Evolutionary conservation across 306 rosid genomes (phyloP).

Genomic region (Calophaca sinica): DNA sequence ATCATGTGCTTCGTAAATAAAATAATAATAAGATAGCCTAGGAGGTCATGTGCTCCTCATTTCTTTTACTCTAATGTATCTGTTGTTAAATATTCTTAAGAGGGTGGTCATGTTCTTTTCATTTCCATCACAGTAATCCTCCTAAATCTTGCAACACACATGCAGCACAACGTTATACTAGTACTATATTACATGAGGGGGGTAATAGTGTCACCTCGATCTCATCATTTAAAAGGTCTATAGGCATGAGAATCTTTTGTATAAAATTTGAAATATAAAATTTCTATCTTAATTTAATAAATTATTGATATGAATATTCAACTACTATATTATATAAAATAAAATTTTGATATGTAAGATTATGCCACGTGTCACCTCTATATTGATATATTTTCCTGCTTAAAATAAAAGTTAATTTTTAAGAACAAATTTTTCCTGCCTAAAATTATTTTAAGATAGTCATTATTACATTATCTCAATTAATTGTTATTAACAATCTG

Average conservation of each 20-base stretch:
- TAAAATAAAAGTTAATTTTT: too few relatives aligned
- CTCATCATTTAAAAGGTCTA: not conserved
- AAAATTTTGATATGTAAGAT: too few relatives aligned
- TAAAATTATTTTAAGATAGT: too few relatives aligned
- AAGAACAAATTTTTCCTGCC: too few relatives aligned
- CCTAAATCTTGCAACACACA: not conserved
- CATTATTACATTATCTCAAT: too few relatives aligned
- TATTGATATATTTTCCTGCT: too few relatives aligned
- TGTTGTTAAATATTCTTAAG: conserved; percentile 35
- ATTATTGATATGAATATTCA: too few relatives aligned
- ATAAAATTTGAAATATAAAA: not conserved
- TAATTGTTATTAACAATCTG: too few relatives aligned
- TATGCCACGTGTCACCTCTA: too few relatives aligned
- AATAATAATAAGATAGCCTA: conserved; percentile 18
- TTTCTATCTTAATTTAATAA: too few relatives aligned
- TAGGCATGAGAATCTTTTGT: not conserved
- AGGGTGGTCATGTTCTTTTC: conserved; percentile 40
- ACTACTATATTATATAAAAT: too few relatives aligned
- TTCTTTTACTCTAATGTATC: conserved; percentile 9
- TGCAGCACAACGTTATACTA: not conserved
- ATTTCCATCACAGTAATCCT: conserved; percentile 32
- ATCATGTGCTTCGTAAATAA: conserved; percentile 44
- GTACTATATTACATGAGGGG: not conserved
- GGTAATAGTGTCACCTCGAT: not conserved
- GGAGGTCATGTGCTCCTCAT: conserved; percentile 46